These are phyloP conservation scores for Nitzschia palea DNA, from an alignment of 108 stramenopile species.

Conservation along the genomic window DNA sequence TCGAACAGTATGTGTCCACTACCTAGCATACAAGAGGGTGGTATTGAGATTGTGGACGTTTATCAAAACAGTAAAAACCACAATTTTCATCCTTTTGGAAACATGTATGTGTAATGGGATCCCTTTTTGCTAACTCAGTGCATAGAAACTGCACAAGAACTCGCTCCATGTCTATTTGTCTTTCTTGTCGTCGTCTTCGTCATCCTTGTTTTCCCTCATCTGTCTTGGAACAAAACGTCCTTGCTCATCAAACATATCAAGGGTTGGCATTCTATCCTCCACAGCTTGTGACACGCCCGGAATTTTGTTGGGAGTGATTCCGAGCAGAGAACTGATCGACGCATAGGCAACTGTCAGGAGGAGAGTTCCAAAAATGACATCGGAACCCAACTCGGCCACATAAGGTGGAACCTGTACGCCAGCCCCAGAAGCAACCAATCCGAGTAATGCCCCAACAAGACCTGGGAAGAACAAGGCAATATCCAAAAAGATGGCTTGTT, in stretches of 20 bases:
- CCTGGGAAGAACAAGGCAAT: slow-evolving; percentile 89
- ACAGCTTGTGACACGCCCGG: slow-evolving; percentile 75
- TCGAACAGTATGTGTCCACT: too few species aligned
- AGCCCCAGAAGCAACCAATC: slow-evolving; percentile 25
- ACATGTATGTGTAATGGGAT: too few species aligned
- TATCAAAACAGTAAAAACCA: too few species aligned
- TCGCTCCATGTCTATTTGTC: too few species aligned
- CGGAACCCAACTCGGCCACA: slow-evolving; percentile 50
- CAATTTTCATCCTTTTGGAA: too few species aligned
- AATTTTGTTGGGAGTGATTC: slow-evolving; percentile 67
- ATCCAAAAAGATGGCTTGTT: slow-evolving; percentile 90
- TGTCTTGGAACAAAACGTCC: slow-evolving; percentile 31
- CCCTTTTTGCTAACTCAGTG: too few species aligned
- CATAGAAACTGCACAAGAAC: too few species aligned
- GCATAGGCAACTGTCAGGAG: slow-evolving; percentile 62
- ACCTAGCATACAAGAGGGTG: too few species aligned
- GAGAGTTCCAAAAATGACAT: slow-evolving; percentile 73
- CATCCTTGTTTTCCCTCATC: slow-evolving; percentile 16
- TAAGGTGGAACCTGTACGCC: slow-evolving; percentile 36
- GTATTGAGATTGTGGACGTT: too few species aligned
- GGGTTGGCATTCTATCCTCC: slow-evolving; percentile 73
- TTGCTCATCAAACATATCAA: slow-evolving; percentile 74
- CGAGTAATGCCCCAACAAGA: slow-evolving; percentile 54
- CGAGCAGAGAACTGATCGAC: slow-evolving; percentile 63
- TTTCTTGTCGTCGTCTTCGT: slow-evolving; percentile 35